phyloP scores from a whole-genome alignment of 352 stramenopile species.

The Phytophthora europaea region DNA sequence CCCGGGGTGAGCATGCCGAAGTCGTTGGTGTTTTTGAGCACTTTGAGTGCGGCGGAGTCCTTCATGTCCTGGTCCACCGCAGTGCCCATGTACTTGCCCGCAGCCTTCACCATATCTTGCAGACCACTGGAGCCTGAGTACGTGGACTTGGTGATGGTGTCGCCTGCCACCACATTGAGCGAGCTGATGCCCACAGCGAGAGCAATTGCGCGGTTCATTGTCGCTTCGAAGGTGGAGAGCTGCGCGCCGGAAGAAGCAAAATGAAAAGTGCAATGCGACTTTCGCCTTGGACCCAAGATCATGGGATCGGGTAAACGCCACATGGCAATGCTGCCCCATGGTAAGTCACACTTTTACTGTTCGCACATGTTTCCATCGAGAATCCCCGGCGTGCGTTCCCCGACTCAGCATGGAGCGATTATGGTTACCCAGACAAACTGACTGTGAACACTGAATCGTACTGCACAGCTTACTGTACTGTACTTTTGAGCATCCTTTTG shows the following conservation, averaged over 20 bases:
- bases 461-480: too few relatives aligned
- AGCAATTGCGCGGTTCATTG: constrained; percentile 28
- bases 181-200: constrained; percentile 22
- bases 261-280: constrained; percentile 4
- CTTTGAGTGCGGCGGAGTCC: constrained; percentile 27
- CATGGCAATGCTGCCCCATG: constrained; percentile 12
- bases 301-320: constrained; percentile 10
- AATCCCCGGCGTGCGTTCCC: neutral
- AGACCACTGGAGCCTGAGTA: constrained; percentile 37
- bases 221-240: neutral
- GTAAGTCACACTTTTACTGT: constrained; percentile 23
- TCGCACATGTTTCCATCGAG: neutral
- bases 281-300: constrained; percentile 7
- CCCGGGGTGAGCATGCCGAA: constrained; percentile 45
- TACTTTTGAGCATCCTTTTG: too few relatives aligned
- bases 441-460: neutral
- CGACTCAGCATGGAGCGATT: constrained; percentile 8
- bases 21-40: constrained; percentile 36
- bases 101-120: constrained; percentile 34
- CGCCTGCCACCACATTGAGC: constrained; percentile 14
- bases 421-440: neutral
- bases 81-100: constrained; percentile 46
- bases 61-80: constrained; percentile 36
- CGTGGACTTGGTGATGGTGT: constrained; percentile 31
- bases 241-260: constrained; percentile 1